Percentiles rank a stretch among this genome's conserved stretches.
Evolutionary conservation across 2,329 filamentous ascomycete species (phyloP).

Genomic region (Colletotrichum musae): DNA sequence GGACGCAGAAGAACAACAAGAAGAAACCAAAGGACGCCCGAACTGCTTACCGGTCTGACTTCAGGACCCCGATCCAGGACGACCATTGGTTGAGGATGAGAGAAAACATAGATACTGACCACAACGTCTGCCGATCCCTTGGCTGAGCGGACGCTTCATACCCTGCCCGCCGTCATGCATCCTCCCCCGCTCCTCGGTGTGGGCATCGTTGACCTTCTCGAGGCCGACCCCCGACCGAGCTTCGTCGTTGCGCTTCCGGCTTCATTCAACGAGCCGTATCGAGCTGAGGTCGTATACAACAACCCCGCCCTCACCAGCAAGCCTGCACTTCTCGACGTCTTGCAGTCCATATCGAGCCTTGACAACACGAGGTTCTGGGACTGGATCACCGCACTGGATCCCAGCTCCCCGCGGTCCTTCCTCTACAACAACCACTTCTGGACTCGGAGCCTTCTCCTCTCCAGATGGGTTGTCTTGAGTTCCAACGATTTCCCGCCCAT

Average conservation of each 20-base stretch:
- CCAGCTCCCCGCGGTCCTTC: slow-evolving; percentile 46
- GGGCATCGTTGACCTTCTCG: slow-evolving; percentile 57
- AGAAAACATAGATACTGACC: slow-evolving; percentile 31
- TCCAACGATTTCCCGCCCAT: slow-evolving; percentile 53
- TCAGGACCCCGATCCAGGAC: slow-evolving; percentile 4
- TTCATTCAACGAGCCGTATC: slow-evolving; percentile 35
- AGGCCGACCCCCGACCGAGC: slow-evolving; percentile 58
- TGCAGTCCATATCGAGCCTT: slow-evolving; percentile 49
- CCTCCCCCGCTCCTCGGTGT: slow-evolving; percentile 43
- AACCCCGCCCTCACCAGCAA: slow-evolving; percentile 54
- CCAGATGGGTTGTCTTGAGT: slow-evolving; percentile 56
- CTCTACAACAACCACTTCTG: slow-evolving; percentile 52
- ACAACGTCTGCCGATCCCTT: slow-evolving; percentile 37
- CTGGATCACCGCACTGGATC: slow-evolving; percentile 51
- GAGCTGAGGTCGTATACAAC: slow-evolving; percentile 49
- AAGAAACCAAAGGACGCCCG: not conserved
- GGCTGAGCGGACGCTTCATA: slow-evolving; percentile 37
- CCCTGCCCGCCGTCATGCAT: slow-evolving; percentile 34
- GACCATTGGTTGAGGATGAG: slow-evolving; percentile 38
- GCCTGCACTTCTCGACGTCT: slow-evolving; percentile 49
- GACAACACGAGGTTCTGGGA: slow-evolving; percentile 55
- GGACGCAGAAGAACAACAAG: not conserved
- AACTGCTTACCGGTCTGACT: slow-evolving; percentile 9
- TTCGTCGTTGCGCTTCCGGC: slow-evolving; percentile 52
- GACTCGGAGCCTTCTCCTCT: slow-evolving; percentile 53